Conservation (phyloP, 371 early-diverging fungal genomes). For the Rhizomucor pusillus region DNA sequence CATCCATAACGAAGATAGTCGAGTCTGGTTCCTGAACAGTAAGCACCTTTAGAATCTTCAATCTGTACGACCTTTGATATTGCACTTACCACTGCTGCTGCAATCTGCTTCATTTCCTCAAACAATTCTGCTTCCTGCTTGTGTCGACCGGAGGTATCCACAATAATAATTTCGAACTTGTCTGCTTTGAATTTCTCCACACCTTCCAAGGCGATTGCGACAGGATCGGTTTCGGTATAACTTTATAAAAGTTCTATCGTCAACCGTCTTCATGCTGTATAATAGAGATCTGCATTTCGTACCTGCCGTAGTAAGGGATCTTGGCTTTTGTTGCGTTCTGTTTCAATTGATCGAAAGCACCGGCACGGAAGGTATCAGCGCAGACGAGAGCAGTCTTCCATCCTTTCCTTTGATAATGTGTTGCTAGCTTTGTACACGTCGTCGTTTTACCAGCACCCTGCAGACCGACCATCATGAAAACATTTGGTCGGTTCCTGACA, state of each 20-base stretch:
- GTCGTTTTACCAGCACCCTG: conserved; percentile 99
- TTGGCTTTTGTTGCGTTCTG: conserved; percentile 99
- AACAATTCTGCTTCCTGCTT: conserved; percentile 98
- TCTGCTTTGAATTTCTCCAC: conserved; percentile 95
- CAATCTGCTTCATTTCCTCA: conserved; percentile 98
- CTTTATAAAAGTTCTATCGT: conserved; percentile 31
- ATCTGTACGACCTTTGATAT: neutral
- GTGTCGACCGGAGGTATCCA: conserved; percentile 99
- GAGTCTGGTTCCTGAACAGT: conserved; percentile 76
- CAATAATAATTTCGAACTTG: conserved; percentile 98
- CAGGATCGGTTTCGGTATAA: conserved; percentile 96
- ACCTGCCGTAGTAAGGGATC: conserved; percentile 96
- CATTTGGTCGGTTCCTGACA: conserved; percentile 79
- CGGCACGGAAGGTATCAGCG: conserved; percentile 99
- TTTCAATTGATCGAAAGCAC: conserved; percentile 99
- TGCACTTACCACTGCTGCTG: conserved; percentile 68
- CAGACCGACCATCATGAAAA: conserved; percentile 99
- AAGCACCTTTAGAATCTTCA: neutral
- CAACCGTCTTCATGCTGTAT: too few relatives aligned
- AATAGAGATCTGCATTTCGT: too few relatives aligned
- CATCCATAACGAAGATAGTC: conserved; percentile 99
- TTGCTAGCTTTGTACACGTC: conserved; percentile 97
- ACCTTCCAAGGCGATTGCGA: conserved; percentile 93
- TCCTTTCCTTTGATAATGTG: conserved; percentile 96
- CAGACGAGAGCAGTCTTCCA: conserved; percentile 98